Conservation (phyloP, 2,329 filamentous ascomycete species). For the Fusarium sp. region DNA sequence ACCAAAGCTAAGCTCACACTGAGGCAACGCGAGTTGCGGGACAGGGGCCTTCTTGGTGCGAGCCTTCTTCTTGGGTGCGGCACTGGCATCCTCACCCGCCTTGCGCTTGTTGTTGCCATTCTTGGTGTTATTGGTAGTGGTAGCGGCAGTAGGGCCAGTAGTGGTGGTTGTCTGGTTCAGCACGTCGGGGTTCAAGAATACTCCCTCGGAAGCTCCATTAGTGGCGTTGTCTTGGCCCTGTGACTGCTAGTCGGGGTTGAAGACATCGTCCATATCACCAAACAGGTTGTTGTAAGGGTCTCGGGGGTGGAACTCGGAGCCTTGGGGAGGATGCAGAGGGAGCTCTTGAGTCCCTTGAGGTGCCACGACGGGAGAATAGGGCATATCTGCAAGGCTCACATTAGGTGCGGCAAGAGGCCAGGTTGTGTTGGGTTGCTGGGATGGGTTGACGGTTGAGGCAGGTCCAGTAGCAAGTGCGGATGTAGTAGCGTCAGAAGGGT, state of each 20-base stretch:
- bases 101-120: slow-evolving; percentile 18
- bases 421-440: not conserved
- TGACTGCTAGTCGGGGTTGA: slow-evolving; percentile 1
- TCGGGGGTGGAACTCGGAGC: not conserved
- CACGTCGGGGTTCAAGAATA: not conserved
- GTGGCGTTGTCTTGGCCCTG: not conserved
- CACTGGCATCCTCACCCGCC: not conserved
- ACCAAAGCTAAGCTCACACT: not conserved
- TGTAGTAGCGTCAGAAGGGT: not conserved
- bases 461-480: not conserved
- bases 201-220: not conserved
- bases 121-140: not conserved
- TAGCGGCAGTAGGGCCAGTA: not conserved
- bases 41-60: not conserved
- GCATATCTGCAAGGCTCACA: not conserved
- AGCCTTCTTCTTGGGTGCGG: slow-evolving; percentile 9
- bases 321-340: not conserved
- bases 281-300: not conserved
- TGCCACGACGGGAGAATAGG: not conserved
- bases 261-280: not conserved
- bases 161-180: not conserved
- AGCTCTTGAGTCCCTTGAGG: not conserved
- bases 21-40: not conserved
- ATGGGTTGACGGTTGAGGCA: not conserved
- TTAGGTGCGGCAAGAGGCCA: not conserved